Evolutionary conservation across 1,139 yeast genomes (phyloP), one percentile per base, ranked within the genome.

Genomic region (Protomyces inundatus): DNA sequence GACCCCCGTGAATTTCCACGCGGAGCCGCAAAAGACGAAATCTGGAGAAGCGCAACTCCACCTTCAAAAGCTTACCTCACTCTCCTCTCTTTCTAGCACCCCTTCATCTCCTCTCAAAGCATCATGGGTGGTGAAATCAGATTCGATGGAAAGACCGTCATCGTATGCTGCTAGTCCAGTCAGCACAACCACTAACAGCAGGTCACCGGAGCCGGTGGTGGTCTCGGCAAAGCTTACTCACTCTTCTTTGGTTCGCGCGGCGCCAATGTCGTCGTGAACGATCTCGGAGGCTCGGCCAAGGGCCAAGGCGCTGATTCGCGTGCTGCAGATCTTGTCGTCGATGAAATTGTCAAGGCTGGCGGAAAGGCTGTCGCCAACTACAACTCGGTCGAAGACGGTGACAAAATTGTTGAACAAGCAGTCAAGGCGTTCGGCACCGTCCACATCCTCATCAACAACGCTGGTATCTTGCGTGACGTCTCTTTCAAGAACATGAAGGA

Each of bases 181-280:
- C 14, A 39, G 58, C 59, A 35, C 34, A 58, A 16, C 36, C 52
- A 87, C 74, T 97, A 90, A 60, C 97, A 90, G 42, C 83, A 90
- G 68, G 85, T 93, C 75, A 93, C 98, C 66, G 98, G 98, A 55
- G 95, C 97, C 61, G 98, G 98, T 69, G 98, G 97, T 71, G 98
- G 98, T 50, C 82, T 93, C 61, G 98, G 98, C 51, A 87, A 82
- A 73, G 85, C 85, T 63, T 93, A 93, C 76, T 96, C 97, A 32
- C 78, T 89, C 50, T 91, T 87, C 71, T 91, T 82, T 76, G 98
- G 96, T 62, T 80, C 84, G 68, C 81, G 96, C 72, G 98, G 98
- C 54, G 98, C 98, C 68, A 67, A 67, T 56, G 62, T 93, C 57
- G 97, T 93, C 12, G 85, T 83, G 53, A 93, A 93, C 74, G 98